Conservation (phyloP, 495 filamentous ascomycete species). For the Neurospora cerealis region DNA sequence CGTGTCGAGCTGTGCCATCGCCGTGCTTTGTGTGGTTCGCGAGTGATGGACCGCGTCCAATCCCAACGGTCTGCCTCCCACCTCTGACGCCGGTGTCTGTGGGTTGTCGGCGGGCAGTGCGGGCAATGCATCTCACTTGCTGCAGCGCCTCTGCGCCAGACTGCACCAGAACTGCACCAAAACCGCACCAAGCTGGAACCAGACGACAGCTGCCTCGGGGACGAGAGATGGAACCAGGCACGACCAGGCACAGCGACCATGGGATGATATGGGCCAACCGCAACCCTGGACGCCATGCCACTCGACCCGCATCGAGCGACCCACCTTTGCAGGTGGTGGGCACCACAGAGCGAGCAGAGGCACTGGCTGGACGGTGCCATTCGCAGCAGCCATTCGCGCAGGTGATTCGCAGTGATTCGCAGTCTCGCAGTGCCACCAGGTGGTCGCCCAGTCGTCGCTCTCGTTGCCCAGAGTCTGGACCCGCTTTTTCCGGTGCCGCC, state of each 20-base stretch:
- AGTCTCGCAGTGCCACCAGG: neutral
- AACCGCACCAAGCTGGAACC: neutral
- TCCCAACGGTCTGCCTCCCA: neutral
- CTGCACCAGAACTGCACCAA: neutral
- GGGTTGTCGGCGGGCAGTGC: neutral
- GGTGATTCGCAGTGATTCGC: neutral
- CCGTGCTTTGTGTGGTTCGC: neutral
- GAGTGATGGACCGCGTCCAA: neutral
- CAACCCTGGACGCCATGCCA: neutral
- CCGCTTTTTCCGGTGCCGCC: neutral
- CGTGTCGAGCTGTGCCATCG: neutral
- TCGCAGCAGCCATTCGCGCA: neutral
- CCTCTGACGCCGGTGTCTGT: neutral
- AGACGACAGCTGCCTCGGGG: neutral
- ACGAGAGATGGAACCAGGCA: neutral
- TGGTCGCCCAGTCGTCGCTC: neutral
- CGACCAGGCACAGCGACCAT: neutral
- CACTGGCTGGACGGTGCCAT: neutral
- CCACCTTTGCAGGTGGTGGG: neutral
- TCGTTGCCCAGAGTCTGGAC: neutral
- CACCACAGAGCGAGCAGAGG: neutral
- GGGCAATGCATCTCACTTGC: neutral
- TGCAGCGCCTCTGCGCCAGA: neutral
- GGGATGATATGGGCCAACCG: neutral
- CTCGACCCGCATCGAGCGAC: neutral